A percentile compares a stretch with the other conserved stretches of the same genome.
Evolutionary conservation across 495 filamentous ascomycete genomes (phyloP).

Genomic region (Glarea lozoyensis): DNA sequence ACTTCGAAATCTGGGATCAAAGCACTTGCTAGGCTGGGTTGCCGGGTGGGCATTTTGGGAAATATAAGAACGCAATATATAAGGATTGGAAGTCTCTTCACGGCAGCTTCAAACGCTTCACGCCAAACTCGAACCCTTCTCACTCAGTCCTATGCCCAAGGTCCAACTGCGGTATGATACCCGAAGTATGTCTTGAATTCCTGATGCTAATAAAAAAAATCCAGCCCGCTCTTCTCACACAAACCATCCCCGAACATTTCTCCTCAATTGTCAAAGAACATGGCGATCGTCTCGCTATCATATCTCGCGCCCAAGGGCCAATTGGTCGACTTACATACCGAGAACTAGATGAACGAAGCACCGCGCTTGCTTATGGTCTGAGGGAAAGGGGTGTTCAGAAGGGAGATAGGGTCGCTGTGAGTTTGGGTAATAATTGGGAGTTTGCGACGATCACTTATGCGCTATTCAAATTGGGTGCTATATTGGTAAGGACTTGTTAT

Average conservation of each 20-base stretch:
- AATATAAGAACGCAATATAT: too few species aligned
- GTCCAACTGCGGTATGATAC: slow-evolving; percentile 9
- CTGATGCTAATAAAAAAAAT: neutral
- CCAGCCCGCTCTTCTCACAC: slow-evolving; percentile 63
- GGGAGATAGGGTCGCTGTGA: slow-evolving; percentile 79
- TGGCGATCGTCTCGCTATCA: slow-evolving; percentile 64
- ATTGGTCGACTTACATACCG: slow-evolving; percentile 60
- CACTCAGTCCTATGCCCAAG: slow-evolving; percentile 12
- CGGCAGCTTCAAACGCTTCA: neutral
- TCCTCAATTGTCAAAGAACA: slow-evolving; percentile 54
- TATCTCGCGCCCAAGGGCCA: slow-evolving; percentile 31
- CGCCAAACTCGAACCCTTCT: slow-evolving; percentile 1
- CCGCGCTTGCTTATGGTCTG: slow-evolving; percentile 66
- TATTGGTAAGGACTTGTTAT: slow-evolving; percentile 49
- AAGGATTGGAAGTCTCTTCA: too few species aligned
- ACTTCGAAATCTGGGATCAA: too few species aligned
- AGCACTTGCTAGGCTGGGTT: too few species aligned
- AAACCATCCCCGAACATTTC: slow-evolving; percentile 80
- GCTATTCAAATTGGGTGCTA: slow-evolving; percentile 84
- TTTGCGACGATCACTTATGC: slow-evolving; percentile 79
- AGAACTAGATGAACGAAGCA: slow-evolving; percentile 64
- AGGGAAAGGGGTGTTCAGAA: slow-evolving; percentile 66
- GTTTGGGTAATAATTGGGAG: slow-evolving; percentile 77
- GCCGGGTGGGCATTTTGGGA: too few species aligned
- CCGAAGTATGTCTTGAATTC: neutral